These are phyloP conservation scores for Alopecurus myosuroides DNA, from an alignment of 176 grass and related monocot genomes.

Conservation along the genomic window DNA sequence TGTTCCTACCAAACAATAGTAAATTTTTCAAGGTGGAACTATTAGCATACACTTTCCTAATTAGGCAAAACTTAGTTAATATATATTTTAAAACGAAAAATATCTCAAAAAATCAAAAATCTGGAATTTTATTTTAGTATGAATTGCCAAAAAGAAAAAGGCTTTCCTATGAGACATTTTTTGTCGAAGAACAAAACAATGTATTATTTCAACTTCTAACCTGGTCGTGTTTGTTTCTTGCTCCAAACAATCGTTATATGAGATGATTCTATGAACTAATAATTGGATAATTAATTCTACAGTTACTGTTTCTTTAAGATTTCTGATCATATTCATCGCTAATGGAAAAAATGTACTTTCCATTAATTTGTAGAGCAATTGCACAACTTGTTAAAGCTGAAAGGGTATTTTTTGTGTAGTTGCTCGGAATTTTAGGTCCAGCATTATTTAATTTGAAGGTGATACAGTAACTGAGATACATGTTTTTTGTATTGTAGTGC, in stretches of 20 bases:
- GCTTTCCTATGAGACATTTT: too few relatives aligned
- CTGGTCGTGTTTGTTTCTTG: not conserved
- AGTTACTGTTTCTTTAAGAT: not conserved
- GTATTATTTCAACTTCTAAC: not conserved
- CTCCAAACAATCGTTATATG: not conserved
- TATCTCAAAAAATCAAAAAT: too few relatives aligned
- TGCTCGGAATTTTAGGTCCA: not conserved
- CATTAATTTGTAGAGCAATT: not conserved
- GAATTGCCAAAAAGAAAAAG: too few relatives aligned
- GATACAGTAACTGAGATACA: conserved; percentile 6
- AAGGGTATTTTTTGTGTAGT: not conserved
- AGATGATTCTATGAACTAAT: not conserved
- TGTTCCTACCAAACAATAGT: too few relatives aligned
- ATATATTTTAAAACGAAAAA: too few relatives aligned
- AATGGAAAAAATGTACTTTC: not conserved
- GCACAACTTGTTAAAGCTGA: not conserved
- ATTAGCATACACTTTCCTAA: too few relatives aligned
- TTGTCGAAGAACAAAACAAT: too few relatives aligned
- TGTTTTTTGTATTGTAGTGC: conserved; percentile 10
- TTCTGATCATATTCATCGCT: not conserved
- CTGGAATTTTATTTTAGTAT: too few relatives aligned
- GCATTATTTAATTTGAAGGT: not conserved
- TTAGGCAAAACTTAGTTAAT: too few relatives aligned
- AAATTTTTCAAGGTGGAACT: too few relatives aligned
- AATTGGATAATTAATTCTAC: not conserved